phyloP scores from a whole-genome alignment of 2,329 filamentous ascomycete species.

The Leptosphaerulina australis region DNA sequence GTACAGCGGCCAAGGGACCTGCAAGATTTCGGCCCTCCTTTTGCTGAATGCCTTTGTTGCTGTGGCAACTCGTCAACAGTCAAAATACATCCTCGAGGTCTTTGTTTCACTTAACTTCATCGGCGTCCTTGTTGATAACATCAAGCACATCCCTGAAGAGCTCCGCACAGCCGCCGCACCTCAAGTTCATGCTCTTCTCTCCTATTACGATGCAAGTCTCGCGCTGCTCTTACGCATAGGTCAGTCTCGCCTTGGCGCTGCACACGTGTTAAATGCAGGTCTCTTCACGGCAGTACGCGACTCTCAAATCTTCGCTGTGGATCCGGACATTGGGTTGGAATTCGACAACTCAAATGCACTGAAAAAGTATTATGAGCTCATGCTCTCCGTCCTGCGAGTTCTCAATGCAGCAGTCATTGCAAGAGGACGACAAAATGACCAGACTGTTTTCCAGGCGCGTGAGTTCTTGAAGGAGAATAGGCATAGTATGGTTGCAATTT shows the following conservation, averaged over 20 bases:
- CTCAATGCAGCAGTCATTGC: slow-evolving; percentile 81
- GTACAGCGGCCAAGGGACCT: slow-evolving; percentile 79
- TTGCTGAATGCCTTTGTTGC: slow-evolving; percentile 80
- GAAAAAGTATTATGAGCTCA: slow-evolving; percentile 80
- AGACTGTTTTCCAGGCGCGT: slow-evolving; percentile 73
- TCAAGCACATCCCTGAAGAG: slow-evolving; percentile 77
- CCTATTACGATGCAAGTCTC: slow-evolving; percentile 74
- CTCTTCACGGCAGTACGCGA: slow-evolving; percentile 81
- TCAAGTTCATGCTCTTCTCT: slow-evolving; percentile 62
- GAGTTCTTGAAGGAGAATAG: slow-evolving; percentile 83
- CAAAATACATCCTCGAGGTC: slow-evolving; percentile 75
- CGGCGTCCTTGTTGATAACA: slow-evolving; percentile 84
- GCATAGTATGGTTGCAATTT: slow-evolving; percentile 81
- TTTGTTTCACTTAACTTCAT: slow-evolving; percentile 90
- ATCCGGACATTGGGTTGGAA: slow-evolving; percentile 88
- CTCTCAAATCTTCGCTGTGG: slow-evolving; percentile 84
- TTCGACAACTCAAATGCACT: slow-evolving; percentile 72
- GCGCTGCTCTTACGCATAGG: slow-evolving; percentile 83
- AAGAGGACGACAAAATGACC: slow-evolving; percentile 78
- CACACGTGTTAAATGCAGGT: slow-evolving; percentile 85
- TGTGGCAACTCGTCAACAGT: slow-evolving; percentile 73
- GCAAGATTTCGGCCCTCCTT: slow-evolving; percentile 83
- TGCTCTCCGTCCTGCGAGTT: slow-evolving; percentile 80
- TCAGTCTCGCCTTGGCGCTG: slow-evolving; percentile 82
- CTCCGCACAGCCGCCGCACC: slow-evolving; percentile 48